phyloP scores from a whole-genome alignment of 345 rosid species.

The Reutealis trisperma region DNA sequence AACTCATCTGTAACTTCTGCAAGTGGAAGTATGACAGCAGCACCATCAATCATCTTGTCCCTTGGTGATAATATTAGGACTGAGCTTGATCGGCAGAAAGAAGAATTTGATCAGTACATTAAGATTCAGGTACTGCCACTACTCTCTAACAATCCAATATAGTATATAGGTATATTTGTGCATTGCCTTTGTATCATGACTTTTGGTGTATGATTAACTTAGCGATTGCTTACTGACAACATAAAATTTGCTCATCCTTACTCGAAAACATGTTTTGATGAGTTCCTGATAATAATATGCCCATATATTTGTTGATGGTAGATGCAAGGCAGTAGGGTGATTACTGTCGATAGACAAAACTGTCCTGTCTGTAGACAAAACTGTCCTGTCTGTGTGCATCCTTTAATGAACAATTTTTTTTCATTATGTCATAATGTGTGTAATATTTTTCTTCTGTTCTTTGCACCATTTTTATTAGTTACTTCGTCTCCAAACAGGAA shows the following conservation, averaged over 20 bases:
- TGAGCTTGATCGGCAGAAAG: slow-evolving; percentile 65
- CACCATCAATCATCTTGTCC: slow-evolving; percentile 56
- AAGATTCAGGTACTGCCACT: slow-evolving; percentile 55
- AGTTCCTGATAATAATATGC: not conserved
- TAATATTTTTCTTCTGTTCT: not conserved
- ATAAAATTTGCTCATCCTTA: not conserved
- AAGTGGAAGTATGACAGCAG: slow-evolving; percentile 62
- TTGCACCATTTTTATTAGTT: not conserved
- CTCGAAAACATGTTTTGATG: not conserved
- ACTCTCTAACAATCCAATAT: not conserved
- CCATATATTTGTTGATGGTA: not conserved
- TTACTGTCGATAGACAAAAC: not conserved
- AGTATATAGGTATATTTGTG: not conserved
- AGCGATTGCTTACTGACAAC: too few species aligned
- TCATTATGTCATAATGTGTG: not conserved
- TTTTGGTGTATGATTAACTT: not conserved
- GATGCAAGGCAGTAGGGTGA: not conserved
- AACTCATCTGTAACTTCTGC: slow-evolving; percentile 78
- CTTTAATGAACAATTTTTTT: too few species aligned
- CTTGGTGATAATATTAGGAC: slow-evolving; percentile 56
- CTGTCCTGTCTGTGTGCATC: not conserved
- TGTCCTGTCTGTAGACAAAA: not conserved
- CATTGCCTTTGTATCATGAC: not conserved
- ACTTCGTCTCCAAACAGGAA: slow-evolving; percentile 41
- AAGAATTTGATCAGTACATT: slow-evolving; percentile 67